Evolutionary conservation across 768 basidiomycete genomes (phyloP).

Genomic region (Psilocybe azurescens): DNA sequence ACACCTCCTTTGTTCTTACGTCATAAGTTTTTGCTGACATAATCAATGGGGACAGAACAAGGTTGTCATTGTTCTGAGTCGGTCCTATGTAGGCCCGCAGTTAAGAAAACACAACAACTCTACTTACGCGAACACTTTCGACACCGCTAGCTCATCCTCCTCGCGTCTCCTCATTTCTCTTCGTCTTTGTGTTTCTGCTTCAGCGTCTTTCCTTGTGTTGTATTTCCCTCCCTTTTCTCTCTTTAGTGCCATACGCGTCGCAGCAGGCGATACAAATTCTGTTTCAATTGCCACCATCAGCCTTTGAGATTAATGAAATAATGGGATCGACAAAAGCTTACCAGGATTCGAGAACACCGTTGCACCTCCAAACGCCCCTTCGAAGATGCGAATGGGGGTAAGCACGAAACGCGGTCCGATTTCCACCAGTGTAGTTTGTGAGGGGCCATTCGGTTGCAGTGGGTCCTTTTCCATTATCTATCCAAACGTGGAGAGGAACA

Average conservation of each 20-base stretch:
- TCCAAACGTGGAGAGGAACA: conserved; percentile 1
- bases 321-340: conserved; percentile 39
- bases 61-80: conserved; percentile 20
- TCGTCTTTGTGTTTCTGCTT: conserved; percentile 68
- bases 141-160: conserved; percentile 83
- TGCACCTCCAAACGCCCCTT: conserved; percentile 94
- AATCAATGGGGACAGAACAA: conserved; percentile 16
- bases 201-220: conserved; percentile 77
- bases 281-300: conserved; percentile 2
- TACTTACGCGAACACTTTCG: conserved; percentile 86
- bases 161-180: conserved; percentile 65
- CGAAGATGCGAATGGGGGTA: conserved; percentile 97
- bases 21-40: conserved; percentile 18
- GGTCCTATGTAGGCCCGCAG: background rate
- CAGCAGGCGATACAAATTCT: conserved; percentile 95
- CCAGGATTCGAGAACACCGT: conserved; percentile 97
- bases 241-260: conserved; percentile 71
- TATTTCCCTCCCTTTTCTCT: conserved; percentile 84
- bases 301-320: conserved; percentile 14
- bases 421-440: conserved; percentile 89
- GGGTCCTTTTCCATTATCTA: conserved; percentile 97
- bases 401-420: conserved; percentile 98
- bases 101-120: conserved; percentile 17
- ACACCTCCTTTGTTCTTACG: conserved; percentile 26
- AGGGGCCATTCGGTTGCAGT: conserved; percentile 81